Percentiles rank a stretch among this genome's conserved stretches.
phyloP scores from a whole-genome alignment of 768 basidiomycete genomes.

The Amanita rimosa region DNA sequence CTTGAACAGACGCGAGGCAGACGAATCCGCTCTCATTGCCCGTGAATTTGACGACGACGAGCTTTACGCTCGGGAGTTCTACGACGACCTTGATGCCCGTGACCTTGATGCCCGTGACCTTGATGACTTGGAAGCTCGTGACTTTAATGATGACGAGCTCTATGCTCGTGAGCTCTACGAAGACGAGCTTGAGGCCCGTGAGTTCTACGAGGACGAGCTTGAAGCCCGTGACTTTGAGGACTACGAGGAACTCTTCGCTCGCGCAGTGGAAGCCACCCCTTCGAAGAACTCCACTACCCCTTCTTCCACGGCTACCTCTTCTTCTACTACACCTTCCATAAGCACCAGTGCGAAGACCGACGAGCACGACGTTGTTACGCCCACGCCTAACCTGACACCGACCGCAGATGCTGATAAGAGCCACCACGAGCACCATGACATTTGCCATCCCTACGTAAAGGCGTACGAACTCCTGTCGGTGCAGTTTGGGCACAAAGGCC shows the following conservation, averaged over 20 bases:
- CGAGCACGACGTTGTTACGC: too few relatives aligned
- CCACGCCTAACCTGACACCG: too few relatives aligned
- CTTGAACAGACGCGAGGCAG: background rate
- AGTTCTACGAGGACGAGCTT: background rate
- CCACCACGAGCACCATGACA: too few relatives aligned
- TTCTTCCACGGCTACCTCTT: too few relatives aligned
- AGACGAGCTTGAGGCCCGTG: background rate
- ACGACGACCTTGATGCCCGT: background rate
- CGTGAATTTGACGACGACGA: constrained; percentile 1
- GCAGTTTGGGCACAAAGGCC: background rate
- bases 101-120: constrained; percentile 1
- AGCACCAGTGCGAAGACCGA: background rate
- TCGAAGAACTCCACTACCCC: too few relatives aligned
- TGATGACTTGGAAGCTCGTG: background rate
- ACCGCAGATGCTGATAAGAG: too few relatives aligned
- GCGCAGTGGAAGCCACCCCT: background rate
- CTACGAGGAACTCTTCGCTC: background rate
- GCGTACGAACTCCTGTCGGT: background rate
- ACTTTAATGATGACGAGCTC: background rate
- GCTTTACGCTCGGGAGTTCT: background rate
- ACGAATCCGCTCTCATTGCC: background rate
- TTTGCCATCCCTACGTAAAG: too few relatives aligned
- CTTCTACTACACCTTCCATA: too few relatives aligned
- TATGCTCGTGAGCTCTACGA: background rate
- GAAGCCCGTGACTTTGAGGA: too few relatives aligned